Evolutionary conservation across 78 protist genomes (phyloP).

Genomic region (Guillardia theta): DNA sequence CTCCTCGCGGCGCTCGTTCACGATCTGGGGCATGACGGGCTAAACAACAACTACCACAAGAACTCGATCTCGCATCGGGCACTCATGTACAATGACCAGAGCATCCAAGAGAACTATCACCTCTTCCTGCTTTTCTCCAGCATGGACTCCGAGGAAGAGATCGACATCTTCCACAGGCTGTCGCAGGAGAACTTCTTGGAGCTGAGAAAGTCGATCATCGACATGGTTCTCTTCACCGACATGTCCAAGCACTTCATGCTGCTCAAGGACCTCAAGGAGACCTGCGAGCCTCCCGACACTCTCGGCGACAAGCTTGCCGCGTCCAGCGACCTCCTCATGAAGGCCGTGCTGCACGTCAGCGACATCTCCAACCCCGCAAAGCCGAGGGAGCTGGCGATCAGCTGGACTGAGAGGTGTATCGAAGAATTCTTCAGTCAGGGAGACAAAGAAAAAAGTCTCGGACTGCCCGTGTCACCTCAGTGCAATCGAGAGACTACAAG

Average conservation of each 20-base stretch:
- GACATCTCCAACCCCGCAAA: background rate
- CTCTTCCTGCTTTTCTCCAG: background rate
- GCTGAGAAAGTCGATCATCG: background rate
- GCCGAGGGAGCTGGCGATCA: background rate
- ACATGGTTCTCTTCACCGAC: background rate
- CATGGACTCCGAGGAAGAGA: background rate
- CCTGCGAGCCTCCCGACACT: background rate
- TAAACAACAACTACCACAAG: background rate
- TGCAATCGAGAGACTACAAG: background rate
- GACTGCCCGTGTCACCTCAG: background rate
- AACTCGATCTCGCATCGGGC: background rate
- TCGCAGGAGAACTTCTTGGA: background rate
- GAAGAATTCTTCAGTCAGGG: slow-evolving; percentile 17
- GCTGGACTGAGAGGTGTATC: background rate
- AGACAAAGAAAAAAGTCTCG: background rate
- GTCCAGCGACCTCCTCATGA: background rate
- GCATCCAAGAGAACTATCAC: background rate
- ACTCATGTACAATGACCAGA: background rate
- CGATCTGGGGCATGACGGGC: background rate
- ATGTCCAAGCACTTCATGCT: background rate
- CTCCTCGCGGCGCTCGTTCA: background rate
- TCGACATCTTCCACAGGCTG: background rate
- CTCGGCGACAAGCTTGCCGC: too few species aligned
- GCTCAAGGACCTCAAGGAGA: background rate
- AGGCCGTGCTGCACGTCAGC: background rate